Evolutionary conservation across 257 asterid species (phyloP).

Genomic region (Penstemon newberryi): DNA sequence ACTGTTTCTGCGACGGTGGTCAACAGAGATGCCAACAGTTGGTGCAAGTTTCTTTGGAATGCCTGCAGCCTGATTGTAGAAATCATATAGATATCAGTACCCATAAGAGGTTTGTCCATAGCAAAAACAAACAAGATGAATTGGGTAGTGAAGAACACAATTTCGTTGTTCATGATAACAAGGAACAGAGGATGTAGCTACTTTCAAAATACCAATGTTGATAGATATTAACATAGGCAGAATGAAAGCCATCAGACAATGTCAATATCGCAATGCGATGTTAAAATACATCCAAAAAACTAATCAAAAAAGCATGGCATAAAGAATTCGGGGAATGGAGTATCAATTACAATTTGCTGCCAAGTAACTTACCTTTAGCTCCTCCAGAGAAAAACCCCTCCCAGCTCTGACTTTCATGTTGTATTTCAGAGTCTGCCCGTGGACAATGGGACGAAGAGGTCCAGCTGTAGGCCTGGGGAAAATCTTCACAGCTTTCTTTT

Average conservation of each 20-base stretch:
- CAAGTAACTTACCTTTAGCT: slow-evolving; percentile 52
- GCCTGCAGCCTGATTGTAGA: slow-evolving; percentile 52
- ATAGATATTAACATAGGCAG: too few relatives aligned
- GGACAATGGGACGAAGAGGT: slow-evolving; percentile 72
- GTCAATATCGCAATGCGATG: too few relatives aligned
- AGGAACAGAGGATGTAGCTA: too few relatives aligned
- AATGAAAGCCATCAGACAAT: too few relatives aligned
- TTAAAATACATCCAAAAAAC: background rate
- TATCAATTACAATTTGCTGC: background rate
- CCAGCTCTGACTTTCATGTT: slow-evolving; percentile 81
- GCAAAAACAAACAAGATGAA: background rate
- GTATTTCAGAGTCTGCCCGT: slow-evolving; percentile 70
- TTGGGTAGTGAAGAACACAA: background rate
- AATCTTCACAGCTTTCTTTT: slow-evolving; percentile 67
- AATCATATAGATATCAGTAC: background rate
- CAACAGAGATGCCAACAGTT: slow-evolving; percentile 57
- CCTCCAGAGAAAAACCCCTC: slow-evolving; percentile 70
- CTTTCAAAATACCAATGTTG: too few relatives aligned
- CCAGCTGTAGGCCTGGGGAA: slow-evolving; percentile 81
- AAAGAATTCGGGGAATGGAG: background rate
- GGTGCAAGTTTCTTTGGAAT: slow-evolving; percentile 66
- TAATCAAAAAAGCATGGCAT: background rate
- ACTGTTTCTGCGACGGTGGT: slow-evolving; percentile 61
- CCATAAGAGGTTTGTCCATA: background rate
- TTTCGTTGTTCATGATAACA: too few relatives aligned